Evolutionary conservation across 1,284 basidiomycete genomes (phyloP), one percentile per base, ranked within the genome.

Genomic region (Ceratobasidium sp.): DNA sequence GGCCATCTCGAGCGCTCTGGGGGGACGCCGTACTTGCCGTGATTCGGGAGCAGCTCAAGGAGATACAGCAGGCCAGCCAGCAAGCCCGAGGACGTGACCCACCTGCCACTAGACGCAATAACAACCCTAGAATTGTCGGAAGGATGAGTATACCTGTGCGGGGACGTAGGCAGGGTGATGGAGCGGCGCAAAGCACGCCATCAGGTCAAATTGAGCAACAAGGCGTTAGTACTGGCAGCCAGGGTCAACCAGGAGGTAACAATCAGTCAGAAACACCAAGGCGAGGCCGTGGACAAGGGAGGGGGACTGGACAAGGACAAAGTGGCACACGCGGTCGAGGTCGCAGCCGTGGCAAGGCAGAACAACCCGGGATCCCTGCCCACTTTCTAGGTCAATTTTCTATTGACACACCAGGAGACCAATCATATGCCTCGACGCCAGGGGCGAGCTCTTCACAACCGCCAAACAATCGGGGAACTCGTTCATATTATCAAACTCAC

Each of bases 1-100:
- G 54, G 54, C 54, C 54, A 56, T 56, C 54, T 56, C 54, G 54
- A 29, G 54, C 8, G 17, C 27, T 6, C 54, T 56, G 54, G 54
- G 54, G 54, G 24, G 15, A 56, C 17, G 54, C n/a, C 19, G 54
- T 56, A 3, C 8, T 56, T 31, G 29, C 27, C 1, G 54, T 56
- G 6, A 1, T 56, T 27, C 54, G 33, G 31, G 9, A 29, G 17
- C 54, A 56, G 54, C n/a, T 56, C 31, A 22, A 56, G 24, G 54
- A 29, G 24, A 17, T 33, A 17, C 24, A 11, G 8, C 6, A 9
- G 14, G 19, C 27, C 11, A 8, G 7, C 6, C 11, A 56, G 6
- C 3, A 29, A 27, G 31, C 19, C 17, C 19, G 22, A 56, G 54
- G 6, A 14, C 24, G 8, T 17, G 15, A 31, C 4, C 24, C 24